Percentiles rank a stretch among this genome's conserved stretches.
Conservation (phyloP, 2,329 filamentous ascomycete species). For the Nemania sp. region DNA sequence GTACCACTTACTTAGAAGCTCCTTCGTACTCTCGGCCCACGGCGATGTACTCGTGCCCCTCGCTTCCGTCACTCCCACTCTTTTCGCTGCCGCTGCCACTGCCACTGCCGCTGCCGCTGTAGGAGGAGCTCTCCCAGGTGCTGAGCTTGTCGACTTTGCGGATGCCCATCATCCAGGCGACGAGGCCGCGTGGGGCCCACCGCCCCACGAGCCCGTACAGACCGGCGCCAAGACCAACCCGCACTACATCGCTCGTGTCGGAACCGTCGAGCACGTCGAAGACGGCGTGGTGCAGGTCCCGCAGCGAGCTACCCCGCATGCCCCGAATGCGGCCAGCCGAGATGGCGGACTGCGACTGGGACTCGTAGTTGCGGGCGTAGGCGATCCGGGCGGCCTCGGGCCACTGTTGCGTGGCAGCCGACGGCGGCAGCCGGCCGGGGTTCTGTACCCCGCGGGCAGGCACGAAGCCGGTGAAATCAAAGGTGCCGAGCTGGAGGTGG, state of each 20-base stretch:
- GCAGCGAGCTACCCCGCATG: conserved; percentile 69
- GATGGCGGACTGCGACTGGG: conserved; percentile 58
- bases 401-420: conserved; percentile 64
- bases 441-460: conserved; percentile 44
- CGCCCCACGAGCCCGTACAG: conserved; percentile 84
- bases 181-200: conserved; percentile 74
- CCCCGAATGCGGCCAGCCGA: conserved; percentile 61
- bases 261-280: conserved; percentile 83
- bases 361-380: conserved; percentile 66
- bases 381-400: conserved; percentile 60
- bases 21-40: conserved; percentile 46
- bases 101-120: conserved; percentile 41
- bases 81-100: conserved; percentile 33
- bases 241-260: conserved; percentile 64
- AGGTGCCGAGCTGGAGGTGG: conserved; percentile 87
- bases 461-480: conserved; percentile 76
- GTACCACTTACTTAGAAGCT: conserved; percentile 19
- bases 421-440: conserved; percentile 45
- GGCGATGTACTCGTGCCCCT: conserved; percentile 36
- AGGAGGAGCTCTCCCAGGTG: conserved; percentile 53
- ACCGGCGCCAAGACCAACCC: conserved; percentile 81
- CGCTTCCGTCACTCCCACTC: conserved; percentile 32
- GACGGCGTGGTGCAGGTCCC: conserved; percentile 81
- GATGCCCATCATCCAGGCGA: conserved; percentile 94
- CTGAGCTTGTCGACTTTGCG: conserved; percentile 62